Base-by-base conservation (phyloP, 306 rosid genomes). In the Pueraria montana region DNA sequence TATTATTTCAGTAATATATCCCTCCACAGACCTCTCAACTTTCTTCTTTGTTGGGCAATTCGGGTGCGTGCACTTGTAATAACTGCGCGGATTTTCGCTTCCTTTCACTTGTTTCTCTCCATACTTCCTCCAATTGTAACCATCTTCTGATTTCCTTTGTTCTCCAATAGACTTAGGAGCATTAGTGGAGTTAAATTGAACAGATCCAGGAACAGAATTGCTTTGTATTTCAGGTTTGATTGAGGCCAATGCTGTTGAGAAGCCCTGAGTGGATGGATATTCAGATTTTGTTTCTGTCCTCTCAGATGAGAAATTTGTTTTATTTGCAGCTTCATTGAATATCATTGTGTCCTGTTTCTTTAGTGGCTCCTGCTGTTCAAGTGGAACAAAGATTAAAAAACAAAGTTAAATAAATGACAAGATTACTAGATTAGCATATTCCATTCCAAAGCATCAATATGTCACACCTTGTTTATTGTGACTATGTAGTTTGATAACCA, bases 71-170 rank as follows among this genome's bases (percentile, higher is more conserved):
- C 97, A 93, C 86, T 87, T 93, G 90, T 91, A 93, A 80, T 93
- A 93, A 74, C 97, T 90, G 0, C 97, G 72, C 0, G 96, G 93
- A 67, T 93, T 90, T 76, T 90, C 97, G 36, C 97, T 90, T 52
- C 97, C 96, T 73, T 93, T 93, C 77, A 90, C 91, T 69, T 85
- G 90, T 63, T 93, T 93, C 77, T 93, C 94, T 34, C 97, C 97
- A 56, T 93, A 93, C 63, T 93, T 93, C 74, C 93, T 86, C 97
- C 97, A 93, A 9, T 89, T 93, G 84, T 87, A 93, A 3, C 96
- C 97, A 71, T 93, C 97, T n/a, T 91, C 92, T 14, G 92, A 76
- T 63, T 53, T 88, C 48, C 32, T 76, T 62, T 88, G 92, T 32
- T 88, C 91, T 67, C 89, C 83, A 3, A 43, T 73, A 45, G 83